Evolutionary conservation across 2,329 filamentous ascomycete genomes (phyloP), one percentile per base, ranked within the genome.

Genomic region (Clonostachys chloroleuca): DNA sequence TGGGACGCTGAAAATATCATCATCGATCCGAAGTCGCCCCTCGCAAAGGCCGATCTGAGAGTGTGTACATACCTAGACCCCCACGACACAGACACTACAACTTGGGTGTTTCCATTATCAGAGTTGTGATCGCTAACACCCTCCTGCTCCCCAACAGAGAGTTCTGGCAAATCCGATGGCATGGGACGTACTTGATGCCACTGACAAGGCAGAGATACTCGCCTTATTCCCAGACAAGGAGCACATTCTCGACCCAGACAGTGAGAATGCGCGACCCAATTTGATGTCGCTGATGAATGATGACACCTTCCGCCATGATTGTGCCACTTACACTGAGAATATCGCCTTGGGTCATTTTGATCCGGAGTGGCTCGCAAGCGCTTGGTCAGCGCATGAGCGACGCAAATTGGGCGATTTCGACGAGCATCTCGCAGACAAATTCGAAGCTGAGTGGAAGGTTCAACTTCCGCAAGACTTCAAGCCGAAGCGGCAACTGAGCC

Each of bases 381-480:
- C 79, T 1, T 80, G 73, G 66, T 58, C 58, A 5, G 78, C 79
- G 1, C 75, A 80, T 50, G 64, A 69, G 46, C 65, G 68, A 55
- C 73, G 77, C 47, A 65, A 62, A 44, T 56, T 63, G 2, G 79
- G 79, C 5, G 64, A 73, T 3, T 82, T 78, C 50, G 70, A 80
- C 49, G 68, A 70, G 5, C 73, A 68, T 45, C 60, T 78, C 33
- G 59, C 65, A 10, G 54, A 60, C 3, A 69, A 69, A 46, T 76
- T 81, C 48, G 64, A 71, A 54, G 58, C 66, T 4, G 70, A 73
- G 24, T 82, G 78, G 77, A 67, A 59, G 0, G 63, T 70, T 8
- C 54, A 67, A 46, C 52, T 77, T 43, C 72, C 72, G 0, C 56
- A 57, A 13, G 60, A 58, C 34, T 52, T 64, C 49, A 60, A 55